These are phyloP conservation scores for Geosmithia putterillii DNA, from an alignment of 2,329 filamentous ascomycete genomes.

Conservation along the genomic window DNA sequence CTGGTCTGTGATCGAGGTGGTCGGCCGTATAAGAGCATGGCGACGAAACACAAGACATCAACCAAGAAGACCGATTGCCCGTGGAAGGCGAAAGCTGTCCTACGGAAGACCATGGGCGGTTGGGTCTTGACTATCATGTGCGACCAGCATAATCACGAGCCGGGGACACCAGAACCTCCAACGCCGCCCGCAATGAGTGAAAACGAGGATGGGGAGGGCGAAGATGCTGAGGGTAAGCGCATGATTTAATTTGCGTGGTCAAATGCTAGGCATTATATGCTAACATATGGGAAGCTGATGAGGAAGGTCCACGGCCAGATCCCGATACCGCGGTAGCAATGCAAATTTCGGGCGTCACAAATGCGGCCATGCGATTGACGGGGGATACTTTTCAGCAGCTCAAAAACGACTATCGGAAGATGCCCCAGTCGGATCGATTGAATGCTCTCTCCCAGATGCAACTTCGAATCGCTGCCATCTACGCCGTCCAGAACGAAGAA, in stretches of 20 bases:
- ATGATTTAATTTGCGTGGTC: not conserved
- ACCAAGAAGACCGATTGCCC: conserved; percentile 33
- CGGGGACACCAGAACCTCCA: conserved; percentile 28
- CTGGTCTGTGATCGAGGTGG: conserved; percentile 32
- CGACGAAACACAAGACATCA: conserved; percentile 30
- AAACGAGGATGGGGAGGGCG: conserved; percentile 18
- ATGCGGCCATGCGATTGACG: conserved; percentile 22
- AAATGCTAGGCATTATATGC: not conserved
- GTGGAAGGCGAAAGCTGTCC: conserved; percentile 31
- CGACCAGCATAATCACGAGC: conserved; percentile 31
- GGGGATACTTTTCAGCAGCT: conserved; percentile 31
- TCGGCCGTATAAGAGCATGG: conserved; percentile 27
- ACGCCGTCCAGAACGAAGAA: conserved; percentile 31
- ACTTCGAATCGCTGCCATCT: conserved; percentile 28
- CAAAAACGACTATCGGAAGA: conserved; percentile 29
- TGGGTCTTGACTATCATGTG: conserved; percentile 32
- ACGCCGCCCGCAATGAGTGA: conserved; percentile 19
- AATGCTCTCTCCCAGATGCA: conserved; percentile 25
- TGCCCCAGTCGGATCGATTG: conserved; percentile 25
- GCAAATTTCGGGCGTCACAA: conserved; percentile 25
- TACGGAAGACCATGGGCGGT: conserved; percentile 27
- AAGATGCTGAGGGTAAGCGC: conserved; percentile 10
- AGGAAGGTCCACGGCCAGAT: conserved; percentile 16
- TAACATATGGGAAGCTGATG: not conserved
- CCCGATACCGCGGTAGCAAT: conserved; percentile 22